phyloP scores from a whole-genome alignment of 495 filamentous ascomycete species.

The Barbatosphaeria neglecta region DNA sequence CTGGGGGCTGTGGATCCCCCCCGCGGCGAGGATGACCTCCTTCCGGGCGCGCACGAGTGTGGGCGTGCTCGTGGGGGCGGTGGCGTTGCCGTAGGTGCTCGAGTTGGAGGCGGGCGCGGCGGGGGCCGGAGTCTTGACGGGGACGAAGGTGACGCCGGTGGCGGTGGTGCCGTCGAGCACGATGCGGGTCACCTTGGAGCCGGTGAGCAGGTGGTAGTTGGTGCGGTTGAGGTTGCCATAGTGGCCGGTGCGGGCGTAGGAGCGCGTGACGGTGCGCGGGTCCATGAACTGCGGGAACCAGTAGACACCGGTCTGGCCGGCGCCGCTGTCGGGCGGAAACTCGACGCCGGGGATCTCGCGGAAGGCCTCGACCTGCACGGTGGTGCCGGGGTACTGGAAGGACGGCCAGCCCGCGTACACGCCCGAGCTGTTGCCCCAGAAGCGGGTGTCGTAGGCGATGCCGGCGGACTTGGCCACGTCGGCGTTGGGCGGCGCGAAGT shows the following conservation, averaged over 20 bases:
- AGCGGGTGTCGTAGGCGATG: conserved; percentile 27
- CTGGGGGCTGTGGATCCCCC: conserved; percentile 45
- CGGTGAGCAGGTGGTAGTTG: conserved; percentile 27
- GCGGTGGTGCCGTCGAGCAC: conserved; percentile 23
- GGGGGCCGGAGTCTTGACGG: conserved; percentile 1
- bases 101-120: neutral
- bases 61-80: conserved; percentile 4
- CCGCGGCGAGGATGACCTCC: conserved; percentile 51
- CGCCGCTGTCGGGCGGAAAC: conserved; percentile 28
- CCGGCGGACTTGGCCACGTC: conserved; percentile 20
- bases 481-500: conserved; percentile 24
- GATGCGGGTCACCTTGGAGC: conserved; percentile 25
- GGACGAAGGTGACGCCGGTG: conserved; percentile 20
- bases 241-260: conserved; percentile 30
- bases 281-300: conserved; percentile 37
- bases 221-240: conserved; percentile 17
- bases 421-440: conserved; percentile 29
- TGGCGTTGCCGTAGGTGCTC: conserved; percentile 6
- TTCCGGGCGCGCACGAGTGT: conserved; percentile 28
- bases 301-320: conserved; percentile 27
- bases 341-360: conserved; percentile 25
- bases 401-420: conserved; percentile 31
- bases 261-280: conserved; percentile 21
- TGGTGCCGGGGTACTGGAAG: conserved; percentile 28
- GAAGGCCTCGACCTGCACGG: conserved; percentile 24